Conservation (phyloP, 2,329 filamentous ascomycete genomes). For the Orbilia ellipsospora region DNA sequence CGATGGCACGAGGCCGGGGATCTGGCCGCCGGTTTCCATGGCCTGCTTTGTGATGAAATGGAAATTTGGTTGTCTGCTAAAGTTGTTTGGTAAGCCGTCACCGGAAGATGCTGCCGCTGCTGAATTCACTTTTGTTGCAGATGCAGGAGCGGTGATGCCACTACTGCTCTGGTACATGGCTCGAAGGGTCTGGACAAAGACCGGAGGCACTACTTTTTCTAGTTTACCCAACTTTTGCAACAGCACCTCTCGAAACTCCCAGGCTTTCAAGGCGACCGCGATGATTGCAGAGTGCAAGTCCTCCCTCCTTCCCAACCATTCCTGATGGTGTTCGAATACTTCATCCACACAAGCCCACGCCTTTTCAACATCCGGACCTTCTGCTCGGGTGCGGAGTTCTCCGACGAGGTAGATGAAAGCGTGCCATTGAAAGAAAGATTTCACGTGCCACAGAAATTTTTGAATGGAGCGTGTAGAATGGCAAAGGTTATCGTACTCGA, state of each 20-base stretch:
- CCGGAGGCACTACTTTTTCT: conserved; percentile 13
- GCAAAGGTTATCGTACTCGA: conserved; percentile 61
- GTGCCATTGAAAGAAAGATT: conserved; percentile 61
- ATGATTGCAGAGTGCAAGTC: conserved; percentile 60
- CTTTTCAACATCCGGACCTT: conserved; percentile 57
- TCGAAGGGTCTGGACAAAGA: conserved; percentile 29
- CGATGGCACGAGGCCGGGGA: conserved; percentile 3
- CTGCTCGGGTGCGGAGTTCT: conserved; percentile 59
- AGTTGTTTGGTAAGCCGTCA: background rate
- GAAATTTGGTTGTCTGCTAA: conserved; percentile 7
- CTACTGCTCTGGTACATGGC: conserved; percentile 16
- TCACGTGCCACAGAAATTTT: conserved; percentile 61
- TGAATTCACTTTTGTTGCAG: background rate
- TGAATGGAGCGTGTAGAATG: conserved; percentile 58
- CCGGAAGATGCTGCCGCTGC: conserved; percentile 1
- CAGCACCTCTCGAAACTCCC: conserved; percentile 57
- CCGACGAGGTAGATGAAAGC: conserved; percentile 61
- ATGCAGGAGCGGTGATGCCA: background rate
- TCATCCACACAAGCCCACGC: conserved; percentile 59
- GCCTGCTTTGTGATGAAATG: conserved; percentile 8
- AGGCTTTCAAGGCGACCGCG: conserved; percentile 61
- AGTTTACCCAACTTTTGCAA: conserved; percentile 19
- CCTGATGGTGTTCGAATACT: conserved; percentile 60
- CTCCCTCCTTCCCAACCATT: conserved; percentile 59
- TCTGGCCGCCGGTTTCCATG: background rate